Percentiles rank a stretch among this genome's conserved stretches.
phyloP scores from a whole-genome alignment of 2,329 filamentous ascomycete genomes.

The Aciculosporium take region DNA sequence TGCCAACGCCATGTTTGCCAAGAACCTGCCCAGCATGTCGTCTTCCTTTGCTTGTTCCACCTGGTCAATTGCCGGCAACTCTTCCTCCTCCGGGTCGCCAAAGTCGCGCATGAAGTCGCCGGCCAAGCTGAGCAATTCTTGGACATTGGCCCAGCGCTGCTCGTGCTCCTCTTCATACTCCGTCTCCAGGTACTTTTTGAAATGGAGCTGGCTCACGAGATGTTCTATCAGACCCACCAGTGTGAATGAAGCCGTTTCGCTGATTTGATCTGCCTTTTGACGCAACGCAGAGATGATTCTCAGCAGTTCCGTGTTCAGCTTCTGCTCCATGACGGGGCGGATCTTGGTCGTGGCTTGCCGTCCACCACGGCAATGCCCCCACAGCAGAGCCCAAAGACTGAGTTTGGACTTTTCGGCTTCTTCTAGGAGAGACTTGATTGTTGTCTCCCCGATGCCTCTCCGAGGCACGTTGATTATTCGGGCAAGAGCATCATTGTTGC shows the following conservation, averaged over 20 bases:
- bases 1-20: constrained; percentile 82
- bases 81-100: constrained; percentile 34
- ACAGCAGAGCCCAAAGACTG: constrained; percentile 63
- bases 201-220: constrained; percentile 50
- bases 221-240: constrained; percentile 37
- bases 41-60: constrained; percentile 54
- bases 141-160: constrained; percentile 71
- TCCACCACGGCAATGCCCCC: constrained; percentile 36
- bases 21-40: constrained; percentile 54
- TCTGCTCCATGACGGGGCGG: constrained; percentile 36
- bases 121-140: constrained; percentile 73
- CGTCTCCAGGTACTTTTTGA: constrained; percentile 58
- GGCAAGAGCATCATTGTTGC: constrained; percentile 74
- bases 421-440: constrained; percentile 57
- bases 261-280: constrained; percentile 16
- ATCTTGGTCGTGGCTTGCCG: constrained; percentile 34
- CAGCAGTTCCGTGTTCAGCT: constrained; percentile 36
- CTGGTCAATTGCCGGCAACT: constrained; percentile 54
- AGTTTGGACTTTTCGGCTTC: constrained; percentile 58
- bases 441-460: constrained; percentile 66
- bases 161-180: constrained; percentile 63
- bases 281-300: constrained; percentile 24
- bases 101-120: constrained; percentile 47
- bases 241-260: constrained; percentile 14
- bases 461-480: constrained; percentile 75